Conservation (phyloP, 768 basidiomycete species). For the Boletellus ananas region DNA sequence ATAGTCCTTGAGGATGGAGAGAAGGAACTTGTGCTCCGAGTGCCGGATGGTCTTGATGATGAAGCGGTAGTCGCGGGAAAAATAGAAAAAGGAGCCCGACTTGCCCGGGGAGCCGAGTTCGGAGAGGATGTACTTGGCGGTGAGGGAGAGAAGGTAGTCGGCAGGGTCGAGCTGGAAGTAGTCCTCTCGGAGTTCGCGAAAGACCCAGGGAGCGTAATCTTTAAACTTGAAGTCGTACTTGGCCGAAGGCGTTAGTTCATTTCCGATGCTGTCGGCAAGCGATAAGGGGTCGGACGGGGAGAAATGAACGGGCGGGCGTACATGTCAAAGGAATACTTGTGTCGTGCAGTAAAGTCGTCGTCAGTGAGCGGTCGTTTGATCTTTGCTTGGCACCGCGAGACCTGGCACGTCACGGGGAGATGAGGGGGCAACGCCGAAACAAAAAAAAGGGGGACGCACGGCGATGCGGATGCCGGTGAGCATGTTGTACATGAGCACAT, state of each 20-base stretch:
- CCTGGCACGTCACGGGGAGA: conserved; percentile 41
- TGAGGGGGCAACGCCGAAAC: conserved; percentile 1
- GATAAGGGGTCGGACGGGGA: neutral
- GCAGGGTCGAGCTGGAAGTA: conserved; percentile 94
- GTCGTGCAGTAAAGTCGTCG: conserved; percentile 83
- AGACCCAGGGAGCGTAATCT: conserved; percentile 98
- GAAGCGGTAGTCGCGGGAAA: conserved; percentile 96
- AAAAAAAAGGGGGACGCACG: conserved; percentile 42
- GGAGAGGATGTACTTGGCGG: conserved; percentile 95
- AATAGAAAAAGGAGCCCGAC: conserved; percentile 99
- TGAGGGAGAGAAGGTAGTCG: conserved; percentile 95
- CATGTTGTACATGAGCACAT: conserved; percentile 99
- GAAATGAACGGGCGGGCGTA: conserved; percentile 35
- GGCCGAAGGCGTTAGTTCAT: conserved; percentile 96
- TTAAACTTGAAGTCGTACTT: conserved; percentile 99
- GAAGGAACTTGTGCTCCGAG: conserved; percentile 90
- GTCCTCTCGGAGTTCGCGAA: conserved; percentile 91
- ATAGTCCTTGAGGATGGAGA: conserved; percentile 79
- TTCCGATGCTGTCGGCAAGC: conserved; percentile 65
- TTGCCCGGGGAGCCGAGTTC: conserved; percentile 98
- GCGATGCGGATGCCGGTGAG: conserved; percentile 96
- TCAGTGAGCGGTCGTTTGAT: conserved; percentile 78
- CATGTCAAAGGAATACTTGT: conserved; percentile 99
- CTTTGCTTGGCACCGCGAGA: conserved; percentile 96
- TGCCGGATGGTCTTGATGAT: conserved; percentile 99